phyloP scores from a whole-genome alignment of 1,284 basidiomycete species.

The Sanghuangporus weigelae region DNA sequence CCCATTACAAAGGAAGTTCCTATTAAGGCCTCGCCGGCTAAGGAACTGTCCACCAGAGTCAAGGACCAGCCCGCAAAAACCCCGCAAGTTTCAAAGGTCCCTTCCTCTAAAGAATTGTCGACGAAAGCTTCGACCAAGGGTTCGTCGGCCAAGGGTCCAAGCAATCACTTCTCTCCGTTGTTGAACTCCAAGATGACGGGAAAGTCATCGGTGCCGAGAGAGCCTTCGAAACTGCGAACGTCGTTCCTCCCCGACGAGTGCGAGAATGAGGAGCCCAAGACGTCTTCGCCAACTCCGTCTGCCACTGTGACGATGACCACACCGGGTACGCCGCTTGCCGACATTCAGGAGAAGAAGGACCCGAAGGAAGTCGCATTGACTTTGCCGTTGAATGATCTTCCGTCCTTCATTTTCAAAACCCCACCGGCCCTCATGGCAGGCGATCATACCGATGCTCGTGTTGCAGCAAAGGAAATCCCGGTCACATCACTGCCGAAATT shows the following conservation, averaged over 20 bases:
- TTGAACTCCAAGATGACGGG: slow-evolving; percentile 22
- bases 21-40: neutral
- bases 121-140: neutral
- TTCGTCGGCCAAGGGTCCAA: neutral
- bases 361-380: slow-evolving; percentile 22
- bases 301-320: slow-evolving; percentile 16
- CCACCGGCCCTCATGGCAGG: slow-evolving; percentile 30
- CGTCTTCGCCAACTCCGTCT: slow-evolving; percentile 17
- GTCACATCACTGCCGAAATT: slow-evolving; percentile 35
- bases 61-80: too few relatives aligned
- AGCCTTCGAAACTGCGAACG: slow-evolving; percentile 67
- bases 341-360: slow-evolving; percentile 24
- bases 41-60: neutral
- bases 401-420: slow-evolving; percentile 24
- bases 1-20: neutral
- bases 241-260: slow-evolving; percentile 49
- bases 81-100: neutral
- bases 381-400: slow-evolving; percentile 23
- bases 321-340: slow-evolving; percentile 15
- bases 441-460: slow-evolving; percentile 33
- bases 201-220: slow-evolving; percentile 53
- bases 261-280: slow-evolving; percentile 24
- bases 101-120: neutral
- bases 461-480: slow-evolving; percentile 26
- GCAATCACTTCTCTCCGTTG: slow-evolving; percentile 14